Percentiles rank a stretch among this genome's conserved stretches.
These are phyloP conservation scores for Arabis hirsuta DNA, from an alignment of 345 rosid genomes.

Conservation along the genomic window DNA sequence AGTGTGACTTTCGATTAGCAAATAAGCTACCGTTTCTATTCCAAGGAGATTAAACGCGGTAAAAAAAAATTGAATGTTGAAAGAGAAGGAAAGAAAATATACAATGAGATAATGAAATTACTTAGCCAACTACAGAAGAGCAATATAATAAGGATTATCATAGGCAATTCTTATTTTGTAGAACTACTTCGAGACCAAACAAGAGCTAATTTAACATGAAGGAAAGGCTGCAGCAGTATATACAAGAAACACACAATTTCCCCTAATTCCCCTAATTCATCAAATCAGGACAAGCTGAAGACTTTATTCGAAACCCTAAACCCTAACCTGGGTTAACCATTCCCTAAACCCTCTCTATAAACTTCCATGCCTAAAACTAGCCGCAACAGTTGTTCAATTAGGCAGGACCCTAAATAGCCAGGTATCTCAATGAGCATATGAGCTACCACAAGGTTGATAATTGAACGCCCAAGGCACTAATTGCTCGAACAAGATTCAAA, in stretches of 20 bases:
- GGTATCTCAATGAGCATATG: not conserved
- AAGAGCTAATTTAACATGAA: not conserved
- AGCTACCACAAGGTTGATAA: slow-evolving; percentile 7
- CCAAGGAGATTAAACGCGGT: not conserved
- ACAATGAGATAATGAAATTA: not conserved
- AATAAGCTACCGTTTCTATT: not conserved
- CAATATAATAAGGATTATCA: not conserved
- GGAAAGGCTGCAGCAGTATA: not conserved
- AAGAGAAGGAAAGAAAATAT: not conserved
- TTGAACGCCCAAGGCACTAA: slow-evolving; percentile 17
- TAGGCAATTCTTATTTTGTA: not conserved
- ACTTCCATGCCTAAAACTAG: slow-evolving; percentile 21
- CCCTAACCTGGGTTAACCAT: slow-evolving; percentile 18
- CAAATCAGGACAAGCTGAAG: not conserved
- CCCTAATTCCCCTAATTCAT: slow-evolving; percentile 28
- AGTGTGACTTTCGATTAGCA: not conserved
- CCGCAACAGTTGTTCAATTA: not conserved
- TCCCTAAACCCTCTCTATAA: slow-evolving; percentile 28
- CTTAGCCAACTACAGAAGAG: not conserved
- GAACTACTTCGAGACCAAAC: not conserved
- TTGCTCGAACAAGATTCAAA: slow-evolving; percentile 11
- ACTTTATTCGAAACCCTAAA: slow-evolving; percentile 36
- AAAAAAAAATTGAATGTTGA: not conserved
- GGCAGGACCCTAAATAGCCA: not conserved
- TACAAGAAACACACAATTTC: not conserved